Percentiles rank a stretch among this genome's conserved stretches.
These are phyloP conservation scores for Neoboletus subvelutipes DNA, from an alignment of 768 basidiomycete species.

Conservation along the genomic window DNA sequence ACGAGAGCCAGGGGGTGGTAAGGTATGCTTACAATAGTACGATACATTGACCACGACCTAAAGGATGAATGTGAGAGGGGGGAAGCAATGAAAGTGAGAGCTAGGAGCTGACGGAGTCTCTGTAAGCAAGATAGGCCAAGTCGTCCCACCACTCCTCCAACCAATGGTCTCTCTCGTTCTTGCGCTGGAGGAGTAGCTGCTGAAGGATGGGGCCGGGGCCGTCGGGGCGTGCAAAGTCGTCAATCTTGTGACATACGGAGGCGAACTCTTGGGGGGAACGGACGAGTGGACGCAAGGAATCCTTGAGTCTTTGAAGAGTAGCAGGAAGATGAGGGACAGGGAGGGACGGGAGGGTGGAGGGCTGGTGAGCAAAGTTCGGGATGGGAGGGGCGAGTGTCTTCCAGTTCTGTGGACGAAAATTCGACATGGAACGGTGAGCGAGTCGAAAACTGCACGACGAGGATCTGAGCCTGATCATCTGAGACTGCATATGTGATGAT, in stretches of 20 bases:
- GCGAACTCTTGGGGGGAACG: constrained; percentile 58
- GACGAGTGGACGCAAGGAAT: constrained; percentile 72
- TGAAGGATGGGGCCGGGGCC: constrained; percentile 60
- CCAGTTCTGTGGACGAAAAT: constrained; percentile 56
- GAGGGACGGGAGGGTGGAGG: constrained; percentile 56
- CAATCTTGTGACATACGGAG: constrained; percentile 58
- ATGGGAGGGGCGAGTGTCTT: constrained; percentile 67
- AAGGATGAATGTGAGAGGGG: constrained; percentile 17
- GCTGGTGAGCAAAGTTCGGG: constrained; percentile 65
- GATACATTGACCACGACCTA: constrained; percentile 87
- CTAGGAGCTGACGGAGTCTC: constrained; percentile 65
- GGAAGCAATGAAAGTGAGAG: not conserved
- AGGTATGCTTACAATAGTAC: constrained; percentile 74
- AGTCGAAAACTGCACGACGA: not conserved
- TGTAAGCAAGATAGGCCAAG: constrained; percentile 74
- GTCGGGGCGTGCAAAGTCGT: constrained; percentile 50
- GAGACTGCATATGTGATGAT: not conserved
- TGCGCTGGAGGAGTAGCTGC: constrained; percentile 53
- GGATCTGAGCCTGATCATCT: not conserved
- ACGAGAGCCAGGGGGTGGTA: not conserved
- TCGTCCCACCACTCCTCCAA: constrained; percentile 96
- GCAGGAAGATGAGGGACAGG: constrained; percentile 70
- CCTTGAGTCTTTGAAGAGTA: constrained; percentile 69
- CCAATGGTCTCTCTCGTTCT: constrained; percentile 69
- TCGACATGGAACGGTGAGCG: constrained; percentile 21